phyloP scores from a whole-genome alignment of 2,329 filamentous ascomycete species.

The Monosporascus sp. region DNA sequence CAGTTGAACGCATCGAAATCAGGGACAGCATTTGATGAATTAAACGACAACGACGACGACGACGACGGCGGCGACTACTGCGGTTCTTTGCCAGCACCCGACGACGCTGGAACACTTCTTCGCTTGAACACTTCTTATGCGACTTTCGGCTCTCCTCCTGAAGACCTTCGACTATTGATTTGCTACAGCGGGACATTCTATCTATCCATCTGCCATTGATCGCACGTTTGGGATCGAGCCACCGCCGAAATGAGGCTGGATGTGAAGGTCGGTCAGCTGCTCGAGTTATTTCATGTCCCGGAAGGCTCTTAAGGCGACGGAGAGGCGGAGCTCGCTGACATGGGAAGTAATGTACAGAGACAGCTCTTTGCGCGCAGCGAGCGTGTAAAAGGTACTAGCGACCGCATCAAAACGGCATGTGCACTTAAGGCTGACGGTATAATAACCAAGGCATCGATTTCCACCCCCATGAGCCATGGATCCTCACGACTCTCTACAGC shows the following conservation, averaged over 20 bases:
- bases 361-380: constrained; percentile 85
- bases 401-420: too few relatives aligned
- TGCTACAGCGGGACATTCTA: constrained; percentile 4
- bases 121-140: too few relatives aligned
- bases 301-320: background rate
- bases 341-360: constrained; percentile 48
- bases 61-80: too few relatives aligned
- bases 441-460: constrained; percentile 67
- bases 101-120: too few relatives aligned
- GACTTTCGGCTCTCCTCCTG: too few relatives aligned
- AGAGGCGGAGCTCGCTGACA: constrained; percentile 22
- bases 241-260: constrained; percentile 25
- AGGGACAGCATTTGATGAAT: background rate
- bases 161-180: too few relatives aligned
- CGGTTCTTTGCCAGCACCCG: too few relatives aligned
- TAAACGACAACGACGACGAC: background rate
- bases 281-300: too few relatives aligned
- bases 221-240: constrained; percentile 2
- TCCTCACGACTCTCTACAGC: constrained; percentile 92
- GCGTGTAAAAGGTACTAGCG: constrained; percentile 69
- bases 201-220: background rate
- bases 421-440: background rate
- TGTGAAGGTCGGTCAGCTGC: constrained; percentile 20
- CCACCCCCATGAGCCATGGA: constrained; percentile 94
- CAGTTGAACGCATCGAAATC: background rate